These are phyloP conservation scores for Scheffersomyces spartinae DNA, from an alignment of 805 yeast genomes.

Conservation along the genomic window DNA sequence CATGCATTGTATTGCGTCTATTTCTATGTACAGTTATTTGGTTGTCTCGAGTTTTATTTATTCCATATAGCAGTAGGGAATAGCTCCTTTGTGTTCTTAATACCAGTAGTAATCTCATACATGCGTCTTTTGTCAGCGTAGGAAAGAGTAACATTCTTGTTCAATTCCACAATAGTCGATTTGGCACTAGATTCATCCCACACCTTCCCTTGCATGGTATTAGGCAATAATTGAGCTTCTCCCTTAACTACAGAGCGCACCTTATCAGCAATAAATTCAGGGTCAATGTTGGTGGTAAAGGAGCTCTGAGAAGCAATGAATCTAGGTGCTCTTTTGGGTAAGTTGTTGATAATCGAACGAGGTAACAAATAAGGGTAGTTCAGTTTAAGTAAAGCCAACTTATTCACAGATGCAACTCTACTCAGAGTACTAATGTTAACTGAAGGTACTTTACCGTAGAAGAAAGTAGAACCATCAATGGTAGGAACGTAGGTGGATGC, in stretches of 20 bases:
- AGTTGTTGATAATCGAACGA: constrained; percentile 15
- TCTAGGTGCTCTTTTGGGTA: constrained; percentile 12
- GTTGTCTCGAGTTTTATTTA: too few species aligned
- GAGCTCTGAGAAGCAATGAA: constrained; percentile 22
- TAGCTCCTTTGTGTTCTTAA: constrained; percentile 12
- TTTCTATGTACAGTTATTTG: too few species aligned
- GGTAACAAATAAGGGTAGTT: constrained; percentile 32
- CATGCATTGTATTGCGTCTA: too few species aligned
- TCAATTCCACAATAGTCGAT: constrained; percentile 11
- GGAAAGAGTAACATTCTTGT: constrained; percentile 17
- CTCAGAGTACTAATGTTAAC: constrained; percentile 15
- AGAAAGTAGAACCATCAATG: constrained; percentile 16
- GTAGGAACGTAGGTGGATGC: constrained; percentile 8
- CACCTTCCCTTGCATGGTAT: constrained; percentile 3
- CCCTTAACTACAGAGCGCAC: constrained; percentile 23
- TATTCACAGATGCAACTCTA: constrained; percentile 29
- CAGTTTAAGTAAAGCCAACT: constrained; percentile 23
- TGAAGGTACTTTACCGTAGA: constrained; percentile 26
- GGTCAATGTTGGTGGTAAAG: constrained; percentile 12
- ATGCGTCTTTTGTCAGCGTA: constrained; percentile 16
- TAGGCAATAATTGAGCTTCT: constrained; percentile 8
- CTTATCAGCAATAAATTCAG: constrained; percentile 11
- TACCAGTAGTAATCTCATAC: constrained; percentile 19
- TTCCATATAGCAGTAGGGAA: too few species aligned
- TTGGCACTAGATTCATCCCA: constrained; percentile 5